Evolutionary conservation across 108 stramenopile genomes (phyloP), one percentile per base, ranked within the genome.

Genomic region (Chaetoceros muelleri): DNA sequence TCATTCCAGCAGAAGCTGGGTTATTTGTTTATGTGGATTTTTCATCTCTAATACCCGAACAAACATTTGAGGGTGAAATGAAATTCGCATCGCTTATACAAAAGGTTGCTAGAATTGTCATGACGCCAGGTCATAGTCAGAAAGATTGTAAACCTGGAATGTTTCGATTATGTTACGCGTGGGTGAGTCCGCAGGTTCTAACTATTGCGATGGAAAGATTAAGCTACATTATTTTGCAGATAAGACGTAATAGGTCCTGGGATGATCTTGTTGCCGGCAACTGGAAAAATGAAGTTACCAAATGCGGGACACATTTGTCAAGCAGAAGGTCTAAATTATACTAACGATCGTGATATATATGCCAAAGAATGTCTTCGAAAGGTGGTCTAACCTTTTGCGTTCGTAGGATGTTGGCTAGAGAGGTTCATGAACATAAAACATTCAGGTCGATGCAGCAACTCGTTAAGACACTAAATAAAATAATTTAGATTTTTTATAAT

Each of bases 21-120:
- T 72, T 92, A 47, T 95, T 95, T 64, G 75, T 95, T 2, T 90
- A 85, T 50, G 81, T 76, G 13, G 94, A 95, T 59, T 87, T 95
- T 57, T 85, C 83, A 48, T 78, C 80, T 18, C 49, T 93, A 3
- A 57, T 93, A 26, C 91, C 91, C 2, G 34, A 40, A 40, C 62
- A 61, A 17, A 86, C 85, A 5, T 54, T 61, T 56, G 87, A 87
- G 53, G 86, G 84, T 49, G 93, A 95, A 64, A 66, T 53, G 8
- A 67, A 58, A 29, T 70, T 95, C 46, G 58, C 67, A 22, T 65
- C 78, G 18, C 53, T 85, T 21, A 53, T 95, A 44, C 58, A 74
- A 19, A 70, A 83, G 23, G 66, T 84, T 31, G 85, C 79, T 28
- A 73, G 80, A 20, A 58, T 95, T 24, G 79, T 91, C 5, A 65